Evolutionary conservation across 805 yeast genomes (phyloP), one percentile per base, ranked within the genome.

Genomic region (Kodamaea leandrae): DNA sequence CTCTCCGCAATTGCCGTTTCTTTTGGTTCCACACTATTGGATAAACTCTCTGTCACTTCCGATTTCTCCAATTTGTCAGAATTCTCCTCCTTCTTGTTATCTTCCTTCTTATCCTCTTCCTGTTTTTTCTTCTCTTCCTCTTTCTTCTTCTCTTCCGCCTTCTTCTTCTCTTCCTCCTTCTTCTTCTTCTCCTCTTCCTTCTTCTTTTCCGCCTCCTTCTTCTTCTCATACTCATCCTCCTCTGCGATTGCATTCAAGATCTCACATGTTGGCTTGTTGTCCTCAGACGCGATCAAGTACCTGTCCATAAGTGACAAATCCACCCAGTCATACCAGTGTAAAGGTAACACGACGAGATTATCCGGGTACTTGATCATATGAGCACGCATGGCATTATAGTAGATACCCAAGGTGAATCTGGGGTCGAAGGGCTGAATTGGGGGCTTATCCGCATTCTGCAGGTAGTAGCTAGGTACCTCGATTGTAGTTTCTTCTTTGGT

Each of bases 311-410:
- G 58, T 6, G 69, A 63, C 59, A 76, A 60, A 43, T 76, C 80
- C 3, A 68, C 65, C 74, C 80, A 77, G 52, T 77, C 82, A 42
- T 64, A 65, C 82, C 82, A 77, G 48, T 76, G 76, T 57, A 77
- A 77, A 0, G 77, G 47, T 2, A 50, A 43, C 9, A 41, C 43
- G 7, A 50, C 53, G 6, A 35, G 8, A 15, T 39, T 32, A 13
- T 33, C 34, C 28, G 52, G 39, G 16, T 47, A 13, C 45, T 54
- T 44, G 48, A 6, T 8, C 33, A 51, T 37, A 13, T 36, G 34
- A 4, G 16, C 18, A 4, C 28, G 26, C 20, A 38, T 19, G 12
- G 38, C 39, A 24, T 32, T 29, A 39, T 47, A 53, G 43, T 58
- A 58, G 12, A 58, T 21, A 12, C 51, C 57, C 24, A 55, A 36